Base-by-base conservation (phyloP, 805 yeast species). In the Lachancea meyersii region DNA sequence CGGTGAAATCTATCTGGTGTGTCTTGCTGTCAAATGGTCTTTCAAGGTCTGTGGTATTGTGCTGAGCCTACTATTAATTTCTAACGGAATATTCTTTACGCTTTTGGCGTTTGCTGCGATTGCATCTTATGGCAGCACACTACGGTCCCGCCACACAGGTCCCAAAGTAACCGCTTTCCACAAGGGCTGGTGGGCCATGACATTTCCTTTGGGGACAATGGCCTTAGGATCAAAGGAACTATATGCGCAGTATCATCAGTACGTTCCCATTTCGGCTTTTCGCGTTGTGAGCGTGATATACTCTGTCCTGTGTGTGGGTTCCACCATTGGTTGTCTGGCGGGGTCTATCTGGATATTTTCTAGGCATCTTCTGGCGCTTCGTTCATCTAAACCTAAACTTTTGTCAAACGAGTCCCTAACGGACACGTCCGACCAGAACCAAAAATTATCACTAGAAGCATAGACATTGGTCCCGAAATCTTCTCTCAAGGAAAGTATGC, bases 191-290 rank as follows among this genome's bases (percentile, higher is more conserved):
- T 85, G 96, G 96, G 79, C 88, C 14, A 75, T 84, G 69, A 84
- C 96, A 49, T 88, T 88, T 80, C 96, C 96, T 3, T 54, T 87
- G 52, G 96, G 96, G 2, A 86, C 94, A 0, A 79, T 85, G 81
- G 69, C 82, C 0, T 58, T 82, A 11, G 77, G 86, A 2, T 72
- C 77, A 45, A 60, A 68, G 8, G 73, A 77, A 51, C 55, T 87
- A 16, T 80, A 69, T 32, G 52, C 47, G 3, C 57, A 72, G 2
- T 75, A 74, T 37, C 73, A 73, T 2, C 38, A 44, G 14, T 47
- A 43, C 17, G 57, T 54, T 6, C 61, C 61, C 5, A 57, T 82
- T 50, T 54, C 60, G 9, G 77, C 84, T 0, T 84, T 86, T 61
- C 70, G 76, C 48, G 79, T 81, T 8, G 49, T 85, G 20, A 75